A percentile compares a stretch with the other conserved stretches of the same genome.
Evolutionary conservation across 2,329 filamentous ascomycete species (phyloP).

Genomic region (Cercospora sp.): DNA sequence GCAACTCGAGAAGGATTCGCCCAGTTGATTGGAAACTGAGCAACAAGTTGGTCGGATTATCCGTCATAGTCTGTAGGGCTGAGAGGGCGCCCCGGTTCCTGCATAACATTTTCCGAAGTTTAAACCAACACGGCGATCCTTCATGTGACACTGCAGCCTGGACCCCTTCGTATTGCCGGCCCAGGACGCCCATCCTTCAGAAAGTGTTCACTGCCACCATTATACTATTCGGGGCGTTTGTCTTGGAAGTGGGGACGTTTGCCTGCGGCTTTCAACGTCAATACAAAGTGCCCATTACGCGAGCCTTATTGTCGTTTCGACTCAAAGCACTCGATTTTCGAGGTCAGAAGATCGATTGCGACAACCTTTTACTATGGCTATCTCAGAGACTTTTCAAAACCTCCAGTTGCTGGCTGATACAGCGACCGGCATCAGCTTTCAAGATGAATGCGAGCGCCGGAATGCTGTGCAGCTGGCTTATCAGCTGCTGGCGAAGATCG

Average conservation of each 20-base stretch:
- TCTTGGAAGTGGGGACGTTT: neutral
- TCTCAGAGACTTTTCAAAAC: neutral
- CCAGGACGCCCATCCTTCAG: neutral
- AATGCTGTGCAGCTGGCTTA: slow-evolving; percentile 6
- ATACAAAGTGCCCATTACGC: neutral
- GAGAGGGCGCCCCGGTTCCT: neutral
- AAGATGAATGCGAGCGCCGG: slow-evolving; percentile 9
- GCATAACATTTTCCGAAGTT: neutral
- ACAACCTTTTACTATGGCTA: neutral
- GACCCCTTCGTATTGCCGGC: neutral
- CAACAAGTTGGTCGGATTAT: neutral
- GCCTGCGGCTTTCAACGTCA: neutral
- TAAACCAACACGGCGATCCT: neutral
- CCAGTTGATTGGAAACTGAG: neutral
- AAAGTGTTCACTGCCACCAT: neutral
- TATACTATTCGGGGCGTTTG: neutral
- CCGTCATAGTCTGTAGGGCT: neutral
- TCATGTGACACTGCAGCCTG: neutral
- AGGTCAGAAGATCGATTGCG: neutral
- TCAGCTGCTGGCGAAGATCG: slow-evolving; percentile 6
- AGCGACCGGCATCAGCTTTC: neutral
- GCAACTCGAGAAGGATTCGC: neutral
- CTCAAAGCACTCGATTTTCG: neutral
- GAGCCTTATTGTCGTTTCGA: neutral
- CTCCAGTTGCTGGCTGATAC: neutral